Evolutionary conservation across 2,329 filamentous ascomycete genomes (phyloP).

Genomic region (Hysterium pulicare): DNA sequence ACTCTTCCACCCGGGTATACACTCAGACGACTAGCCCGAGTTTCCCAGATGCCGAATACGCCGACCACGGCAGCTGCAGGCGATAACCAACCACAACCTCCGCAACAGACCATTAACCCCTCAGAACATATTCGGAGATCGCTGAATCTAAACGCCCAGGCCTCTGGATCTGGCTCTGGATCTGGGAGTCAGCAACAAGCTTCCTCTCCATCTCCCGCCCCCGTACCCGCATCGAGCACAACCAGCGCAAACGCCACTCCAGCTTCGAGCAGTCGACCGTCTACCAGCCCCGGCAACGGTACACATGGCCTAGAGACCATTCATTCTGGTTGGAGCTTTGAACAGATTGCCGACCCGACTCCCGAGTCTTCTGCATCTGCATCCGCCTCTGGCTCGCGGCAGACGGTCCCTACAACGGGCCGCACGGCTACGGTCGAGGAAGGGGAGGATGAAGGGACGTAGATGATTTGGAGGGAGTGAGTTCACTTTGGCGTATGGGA

Average conservation of each 20-base stretch:
- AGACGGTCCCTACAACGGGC: slow-evolving; percentile 18
- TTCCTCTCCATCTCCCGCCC: no score
- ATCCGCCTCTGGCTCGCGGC: slow-evolving; percentile 25
- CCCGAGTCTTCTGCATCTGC: slow-evolving; percentile 26
- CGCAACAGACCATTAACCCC: not conserved
- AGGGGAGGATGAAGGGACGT: slow-evolving; percentile 27
- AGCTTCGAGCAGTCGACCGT: not conserved
- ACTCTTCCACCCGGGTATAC: slow-evolving; percentile 38
- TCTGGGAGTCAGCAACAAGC: not conserved
- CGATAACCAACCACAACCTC: slow-evolving; percentile 1
- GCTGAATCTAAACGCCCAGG: not conserved
- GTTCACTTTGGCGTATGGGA: no score
- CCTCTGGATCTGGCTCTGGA: no score
- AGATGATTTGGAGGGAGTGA: no score
- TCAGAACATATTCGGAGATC: slow-evolving; percentile 2
- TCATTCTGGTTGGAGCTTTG: slow-evolving; percentile 37
- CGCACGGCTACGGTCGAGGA: slow-evolving; percentile 32
- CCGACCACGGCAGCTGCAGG: not conserved
- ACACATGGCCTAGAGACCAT: slow-evolving; percentile 19
- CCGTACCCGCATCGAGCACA: no score
- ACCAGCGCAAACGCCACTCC: no score
- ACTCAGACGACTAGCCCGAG: slow-evolving; percentile 20
- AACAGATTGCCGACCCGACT: slow-evolving; percentile 21
- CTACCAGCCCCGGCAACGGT: not conserved
- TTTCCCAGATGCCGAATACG: slow-evolving; percentile 20